Percentiles rank a stretch among this genome's conserved stretches.
These are phyloP conservation scores for Tuber aestivum DNA, from an alignment of 495 filamentous ascomycete species.

Conservation along the genomic window DNA sequence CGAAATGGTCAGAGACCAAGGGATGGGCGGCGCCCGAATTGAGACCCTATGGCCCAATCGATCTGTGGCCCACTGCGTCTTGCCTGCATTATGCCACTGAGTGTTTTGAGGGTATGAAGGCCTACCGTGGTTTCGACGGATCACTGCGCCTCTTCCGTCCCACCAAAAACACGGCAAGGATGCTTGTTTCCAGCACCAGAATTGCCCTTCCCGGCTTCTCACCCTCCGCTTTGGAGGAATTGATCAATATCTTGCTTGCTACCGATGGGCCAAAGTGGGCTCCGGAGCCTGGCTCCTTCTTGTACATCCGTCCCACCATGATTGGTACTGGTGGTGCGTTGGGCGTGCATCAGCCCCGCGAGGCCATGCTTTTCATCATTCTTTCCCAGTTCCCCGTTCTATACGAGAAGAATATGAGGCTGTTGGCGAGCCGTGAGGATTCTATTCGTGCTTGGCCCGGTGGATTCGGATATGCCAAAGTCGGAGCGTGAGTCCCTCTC, in stretches of 20 bases:
- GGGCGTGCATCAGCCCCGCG: conserved; percentile 72
- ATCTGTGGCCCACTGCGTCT: conserved; percentile 77
- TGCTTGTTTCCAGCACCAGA: conserved; percentile 64
- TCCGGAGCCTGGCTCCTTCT: conserved; percentile 61
- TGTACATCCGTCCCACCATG: conserved; percentile 79
- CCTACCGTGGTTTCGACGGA: conserved; percentile 75
- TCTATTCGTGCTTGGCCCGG: conserved; percentile 87
- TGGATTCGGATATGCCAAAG: conserved; percentile 82
- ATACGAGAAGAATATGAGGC: conserved; percentile 56
- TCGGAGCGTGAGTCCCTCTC: conserved; percentile 55
- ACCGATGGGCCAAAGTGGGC: conserved; percentile 74
- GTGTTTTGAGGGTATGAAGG: conserved; percentile 88
- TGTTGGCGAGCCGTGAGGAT: conserved; percentile 70
- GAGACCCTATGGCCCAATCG: conserved; percentile 71
- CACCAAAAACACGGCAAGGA: conserved; percentile 66
- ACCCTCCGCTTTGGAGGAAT: conserved; percentile 62
- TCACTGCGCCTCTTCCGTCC: conserved; percentile 81
- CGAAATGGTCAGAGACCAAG: conserved; percentile 56
- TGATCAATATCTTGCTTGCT: conserved; percentile 65
- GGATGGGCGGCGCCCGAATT: conserved; percentile 79
- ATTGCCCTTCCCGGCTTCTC: conserved; percentile 74
- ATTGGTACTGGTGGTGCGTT: conserved; percentile 74
- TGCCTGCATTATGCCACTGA: conserved; percentile 85
- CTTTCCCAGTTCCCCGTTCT: conserved; percentile 63
- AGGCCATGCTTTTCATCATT: conserved; percentile 80